phyloP scores from a whole-genome alignment of 495 filamentous ascomycete genomes.

The Xylaria scruposa region DNA sequence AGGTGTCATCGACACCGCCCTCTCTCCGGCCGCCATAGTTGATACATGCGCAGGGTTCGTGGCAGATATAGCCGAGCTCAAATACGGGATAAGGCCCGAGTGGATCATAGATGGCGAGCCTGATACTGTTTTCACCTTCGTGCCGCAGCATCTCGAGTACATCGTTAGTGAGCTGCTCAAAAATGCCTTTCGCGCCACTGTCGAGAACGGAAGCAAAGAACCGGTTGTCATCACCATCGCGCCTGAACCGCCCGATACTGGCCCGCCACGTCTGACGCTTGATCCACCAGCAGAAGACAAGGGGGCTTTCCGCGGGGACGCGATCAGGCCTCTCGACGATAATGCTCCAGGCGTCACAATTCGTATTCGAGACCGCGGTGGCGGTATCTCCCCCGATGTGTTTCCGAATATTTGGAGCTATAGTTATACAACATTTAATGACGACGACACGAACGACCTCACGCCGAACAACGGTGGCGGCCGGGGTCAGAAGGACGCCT shows the following conservation, averaged over 20 bases:
- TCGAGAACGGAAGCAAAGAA: conserved; percentile 71
- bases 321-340: conserved; percentile 64
- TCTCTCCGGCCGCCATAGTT: conserved; percentile 81
- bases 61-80: conserved; percentile 93
- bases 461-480: conserved; percentile 35
- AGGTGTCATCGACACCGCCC: conserved; percentile 93
- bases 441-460: conserved; percentile 56
- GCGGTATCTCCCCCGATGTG: conserved; percentile 84
- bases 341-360: conserved; percentile 88
- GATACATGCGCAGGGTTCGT: conserved; percentile 87
- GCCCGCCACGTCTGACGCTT: conserved; percentile 64
- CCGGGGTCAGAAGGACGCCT: conserved; percentile 62
- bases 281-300: conserved; percentile 68
- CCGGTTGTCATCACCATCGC: conserved; percentile 88
- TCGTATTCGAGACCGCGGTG: conserved; percentile 91
- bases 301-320: conserved; percentile 51
- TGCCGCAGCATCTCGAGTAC: conserved; percentile 96
- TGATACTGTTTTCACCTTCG: conserved; percentile 82
- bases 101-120: conserved; percentile 83
- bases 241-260: conserved; percentile 68
- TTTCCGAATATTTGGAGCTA: conserved; percentile 93
- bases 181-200: conserved; percentile 91
- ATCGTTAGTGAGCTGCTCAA: conserved; percentile 96
- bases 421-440: conserved; percentile 91
- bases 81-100: conserved; percentile 87